Evolutionary conservation across 2,329 filamentous ascomycete genomes (phyloP).

Genomic region (Pyrenochaeta sp.): DNA sequence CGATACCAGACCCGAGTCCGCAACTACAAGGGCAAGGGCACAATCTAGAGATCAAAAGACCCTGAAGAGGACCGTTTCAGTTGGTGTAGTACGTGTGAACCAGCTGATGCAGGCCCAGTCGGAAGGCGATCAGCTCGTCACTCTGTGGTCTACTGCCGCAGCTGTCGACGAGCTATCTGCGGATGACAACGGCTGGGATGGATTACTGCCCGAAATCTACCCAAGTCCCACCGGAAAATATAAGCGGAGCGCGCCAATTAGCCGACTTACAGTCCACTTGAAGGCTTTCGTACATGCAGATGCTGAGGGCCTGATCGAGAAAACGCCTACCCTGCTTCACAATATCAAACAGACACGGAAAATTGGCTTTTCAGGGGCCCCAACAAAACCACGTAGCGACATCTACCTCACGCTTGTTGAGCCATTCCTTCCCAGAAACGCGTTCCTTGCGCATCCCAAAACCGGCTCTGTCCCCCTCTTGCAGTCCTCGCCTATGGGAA

Average conservation of each 20-base stretch:
- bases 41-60: conserved; percentile 55
- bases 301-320: conserved; percentile 80
- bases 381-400: conserved; percentile 86
- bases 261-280: conserved; percentile 80
- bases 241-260: conserved; percentile 74
- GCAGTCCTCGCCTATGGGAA: conserved; percentile 69
- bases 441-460: conserved; percentile 72
- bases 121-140: conserved; percentile 77
- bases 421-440: conserved; percentile 75
- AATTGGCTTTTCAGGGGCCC: conserved; percentile 92
- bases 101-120: conserved; percentile 73
- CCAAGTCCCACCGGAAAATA: conserved; percentile 77
- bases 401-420: conserved; percentile 90
- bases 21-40: conserved; percentile 35
- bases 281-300: conserved; percentile 80
- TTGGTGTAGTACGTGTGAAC: conserved; percentile 80
- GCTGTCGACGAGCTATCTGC: conserved; percentile 49
- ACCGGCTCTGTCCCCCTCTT: conserved; percentile 80
- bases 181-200: conserved; percentile 72
- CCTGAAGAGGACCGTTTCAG: conserved; percentile 74
- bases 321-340: conserved; percentile 86
- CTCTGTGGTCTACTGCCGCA: conserved; percentile 73
- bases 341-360: conserved; percentile 82
- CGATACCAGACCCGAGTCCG: conserved; percentile 38
- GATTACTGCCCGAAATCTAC: conserved; percentile 69